Conservation (phyloP, 2,329 filamentous ascomycete genomes). For the Nemania sp. region DNA sequence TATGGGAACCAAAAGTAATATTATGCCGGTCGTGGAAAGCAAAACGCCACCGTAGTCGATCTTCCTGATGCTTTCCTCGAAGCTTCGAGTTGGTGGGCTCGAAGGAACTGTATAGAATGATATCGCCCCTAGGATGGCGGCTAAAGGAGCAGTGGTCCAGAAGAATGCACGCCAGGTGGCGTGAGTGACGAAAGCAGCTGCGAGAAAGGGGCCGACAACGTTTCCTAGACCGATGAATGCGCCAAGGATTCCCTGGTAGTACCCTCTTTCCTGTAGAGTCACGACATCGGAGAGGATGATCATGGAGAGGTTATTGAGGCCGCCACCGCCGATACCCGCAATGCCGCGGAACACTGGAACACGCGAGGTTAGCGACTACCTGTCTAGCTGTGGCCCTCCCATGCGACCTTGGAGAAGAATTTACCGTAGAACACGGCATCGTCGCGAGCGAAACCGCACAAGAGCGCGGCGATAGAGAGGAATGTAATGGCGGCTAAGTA, state of each 20-base stretch:
- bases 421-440: conserved; percentile 46
- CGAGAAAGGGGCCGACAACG: conserved; percentile 46
- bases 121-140: conserved; percentile 58
- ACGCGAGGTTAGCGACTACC: not conserved
- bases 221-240: conserved; percentile 43
- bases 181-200: conserved; percentile 35
- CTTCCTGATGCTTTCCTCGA: conserved; percentile 62
- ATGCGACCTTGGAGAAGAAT: not conserved
- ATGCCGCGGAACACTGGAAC: conserved; percentile 46
- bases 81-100: conserved; percentile 59
- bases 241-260: conserved; percentile 52
- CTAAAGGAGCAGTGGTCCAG: conserved; percentile 64
- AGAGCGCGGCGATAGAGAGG: conserved; percentile 59
- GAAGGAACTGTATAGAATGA: conserved; percentile 64
- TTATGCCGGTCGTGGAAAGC: conserved; percentile 65
- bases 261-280: conserved; percentile 52
- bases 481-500: conserved; percentile 53
- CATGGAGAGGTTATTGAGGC: conserved; percentile 49
- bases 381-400: no score
- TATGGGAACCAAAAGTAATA: conserved; percentile 72
- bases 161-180: conserved; percentile 54
- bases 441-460: conserved; percentile 48
- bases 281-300: conserved; percentile 55
- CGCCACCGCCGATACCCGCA: conserved; percentile 48
- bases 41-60: conserved; percentile 71